Evolutionary conservation across 768 basidiomycete genomes (phyloP).

Genomic region (Lentinula raphanica): DNA sequence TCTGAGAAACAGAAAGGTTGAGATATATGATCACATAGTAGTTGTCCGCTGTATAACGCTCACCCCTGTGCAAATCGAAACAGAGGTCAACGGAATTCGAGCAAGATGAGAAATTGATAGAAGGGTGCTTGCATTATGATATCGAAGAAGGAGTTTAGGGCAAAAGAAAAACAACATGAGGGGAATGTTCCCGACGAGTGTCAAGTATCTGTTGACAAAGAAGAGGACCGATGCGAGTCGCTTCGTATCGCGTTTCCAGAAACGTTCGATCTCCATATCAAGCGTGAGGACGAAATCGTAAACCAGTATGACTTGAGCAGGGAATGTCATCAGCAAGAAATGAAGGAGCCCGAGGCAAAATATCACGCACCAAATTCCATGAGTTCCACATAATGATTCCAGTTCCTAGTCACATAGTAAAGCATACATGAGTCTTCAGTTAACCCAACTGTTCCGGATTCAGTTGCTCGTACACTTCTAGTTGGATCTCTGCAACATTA

Average conservation of each 20-base stretch:
- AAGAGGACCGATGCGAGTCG: neutral
- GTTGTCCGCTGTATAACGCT: neutral
- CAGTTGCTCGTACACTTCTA: too few relatives aligned
- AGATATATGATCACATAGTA: neutral
- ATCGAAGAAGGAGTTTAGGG: neutral
- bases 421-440: neutral
- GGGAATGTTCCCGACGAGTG: neutral
- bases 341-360: too few relatives aligned
- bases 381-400: neutral
- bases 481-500: too few relatives aligned
- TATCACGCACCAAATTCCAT: too few relatives aligned
- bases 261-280: neutral
- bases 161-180: conserved; percentile 1
- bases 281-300: conserved; percentile 7
- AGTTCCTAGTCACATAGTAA: neutral
- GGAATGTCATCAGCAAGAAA: too few relatives aligned
- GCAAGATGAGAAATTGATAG: neutral
- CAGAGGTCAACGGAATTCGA: neutral
- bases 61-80: neutral
- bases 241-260: neutral
- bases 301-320: neutral
- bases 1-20: neutral
- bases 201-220: conserved; percentile 2
- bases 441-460: too few relatives aligned
- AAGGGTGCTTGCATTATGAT: neutral